phyloP scores from a whole-genome alignment of 352 stramenopile species.

The Salisapilia sapeloensis region DNA sequence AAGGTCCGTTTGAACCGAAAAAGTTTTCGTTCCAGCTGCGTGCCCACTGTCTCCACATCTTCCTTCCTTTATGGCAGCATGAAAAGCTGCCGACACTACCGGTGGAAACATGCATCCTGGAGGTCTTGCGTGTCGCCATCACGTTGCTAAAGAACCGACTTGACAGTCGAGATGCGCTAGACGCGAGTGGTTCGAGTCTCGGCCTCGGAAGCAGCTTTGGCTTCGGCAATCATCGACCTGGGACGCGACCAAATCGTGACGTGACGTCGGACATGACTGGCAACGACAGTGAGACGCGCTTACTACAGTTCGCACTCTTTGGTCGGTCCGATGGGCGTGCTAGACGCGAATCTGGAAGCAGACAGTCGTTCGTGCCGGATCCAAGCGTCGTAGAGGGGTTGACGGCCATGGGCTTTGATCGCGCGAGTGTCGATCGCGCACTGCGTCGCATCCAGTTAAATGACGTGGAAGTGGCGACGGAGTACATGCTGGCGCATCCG shows the following conservation, averaged over 20 bases:
- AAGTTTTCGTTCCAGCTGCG: conserved; percentile 47
- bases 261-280: conserved; percentile 8
- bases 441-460: conserved; percentile 83
- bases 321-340: conserved; percentile 9
- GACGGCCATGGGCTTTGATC: conserved; percentile 90
- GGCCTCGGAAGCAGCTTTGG: conserved; percentile 11
- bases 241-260: too few relatives aligned
- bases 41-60: conserved; percentile 24
- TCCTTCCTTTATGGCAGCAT: conserved; percentile 45
- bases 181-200: conserved; percentile 3
- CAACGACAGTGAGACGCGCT: conserved; percentile 22
- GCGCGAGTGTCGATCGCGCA: conserved; percentile 79
- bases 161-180: conserved; percentile 14
- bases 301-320: conserved; percentile 32
- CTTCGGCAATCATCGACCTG: background rate
- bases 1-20: conserved; percentile 22
- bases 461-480: conserved; percentile 90
- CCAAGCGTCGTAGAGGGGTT: conserved; percentile 84
- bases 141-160: conserved; percentile 67
- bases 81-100: conserved; percentile 18
- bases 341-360: conserved; percentile 4
- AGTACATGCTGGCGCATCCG: conserved; percentile 90
- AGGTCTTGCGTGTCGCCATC: conserved; percentile 50
- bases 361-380: conserved; percentile 74
- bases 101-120: conserved; percentile 28